Conservation (phyloP, 768 basidiomycete species). For the Gloeopeniophorella convolvens region DNA sequence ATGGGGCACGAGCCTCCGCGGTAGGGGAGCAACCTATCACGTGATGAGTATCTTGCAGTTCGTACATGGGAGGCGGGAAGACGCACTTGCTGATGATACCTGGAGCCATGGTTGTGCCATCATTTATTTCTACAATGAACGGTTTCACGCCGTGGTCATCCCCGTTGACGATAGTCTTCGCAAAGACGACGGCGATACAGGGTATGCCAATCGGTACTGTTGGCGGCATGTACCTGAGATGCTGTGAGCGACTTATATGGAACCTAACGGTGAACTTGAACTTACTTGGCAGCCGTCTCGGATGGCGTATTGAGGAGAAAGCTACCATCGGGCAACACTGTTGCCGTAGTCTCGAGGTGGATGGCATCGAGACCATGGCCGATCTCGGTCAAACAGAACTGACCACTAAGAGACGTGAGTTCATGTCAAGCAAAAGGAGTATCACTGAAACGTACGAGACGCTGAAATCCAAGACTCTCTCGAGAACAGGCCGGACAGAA, state of each 20-base stretch:
- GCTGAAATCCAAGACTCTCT: constrained; percentile 28
- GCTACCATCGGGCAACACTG: constrained; percentile 30
- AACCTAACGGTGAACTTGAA: not conserved
- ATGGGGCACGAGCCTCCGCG: too few relatives aligned
- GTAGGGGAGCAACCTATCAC: too few relatives aligned
- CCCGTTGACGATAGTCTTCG: constrained; percentile 31
- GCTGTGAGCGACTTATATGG: not conserved
- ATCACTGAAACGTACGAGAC: constrained; percentile 24
- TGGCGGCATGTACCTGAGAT: constrained; percentile 39
- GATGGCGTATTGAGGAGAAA: constrained; percentile 35
- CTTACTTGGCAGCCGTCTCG: constrained; percentile 35
- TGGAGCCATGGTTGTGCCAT: constrained; percentile 32
- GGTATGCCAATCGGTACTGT: constrained; percentile 32
- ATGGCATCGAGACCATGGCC: constrained; percentile 41
- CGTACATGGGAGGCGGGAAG: constrained; percentile 20
- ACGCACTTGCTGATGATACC: constrained; percentile 30
- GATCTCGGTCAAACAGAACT: constrained; percentile 40
- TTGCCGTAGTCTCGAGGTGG: constrained; percentile 40
- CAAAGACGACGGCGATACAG: constrained; percentile 36
- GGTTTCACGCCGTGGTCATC: constrained; percentile 33
- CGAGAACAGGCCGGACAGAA: constrained; percentile 24
- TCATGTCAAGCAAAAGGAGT: not conserved
- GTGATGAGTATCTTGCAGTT: too few relatives aligned
- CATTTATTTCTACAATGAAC: constrained; percentile 36
- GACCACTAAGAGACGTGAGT: constrained; percentile 25